Conservation (phyloP, 192 early-diverging fungal genomes). For the Coemansia sp. region DNA sequence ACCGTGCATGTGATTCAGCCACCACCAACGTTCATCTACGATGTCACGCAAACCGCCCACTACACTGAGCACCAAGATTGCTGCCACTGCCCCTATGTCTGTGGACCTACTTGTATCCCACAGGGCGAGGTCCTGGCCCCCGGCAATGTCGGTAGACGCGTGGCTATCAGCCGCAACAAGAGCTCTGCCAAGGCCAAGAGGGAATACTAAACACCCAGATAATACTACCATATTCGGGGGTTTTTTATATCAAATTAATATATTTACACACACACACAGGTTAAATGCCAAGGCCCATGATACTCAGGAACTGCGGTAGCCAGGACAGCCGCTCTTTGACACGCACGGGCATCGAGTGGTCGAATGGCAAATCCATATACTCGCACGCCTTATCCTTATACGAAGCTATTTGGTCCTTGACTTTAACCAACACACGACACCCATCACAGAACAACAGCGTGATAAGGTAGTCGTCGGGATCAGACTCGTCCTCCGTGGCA, state of each 20-base stretch:
- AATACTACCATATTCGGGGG: no score
- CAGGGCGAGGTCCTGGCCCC: constrained; percentile 54
- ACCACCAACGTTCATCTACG: constrained; percentile 52
- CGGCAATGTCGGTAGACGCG: constrained; percentile 28
- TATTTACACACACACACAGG: not conserved
- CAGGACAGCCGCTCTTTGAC: constrained; percentile 39
- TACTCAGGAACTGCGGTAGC: constrained; percentile 36
- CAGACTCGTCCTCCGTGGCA: constrained; percentile 13
- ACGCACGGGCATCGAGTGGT: constrained; percentile 32
- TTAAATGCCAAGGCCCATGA: constrained; percentile 31
- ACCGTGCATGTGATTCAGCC: constrained; percentile 54
- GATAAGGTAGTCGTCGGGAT: constrained; percentile 25
- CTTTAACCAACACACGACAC: constrained; percentile 42
- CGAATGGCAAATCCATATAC: constrained; percentile 32
- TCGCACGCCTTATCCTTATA: constrained; percentile 21
- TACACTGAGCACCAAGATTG: constrained; percentile 56
- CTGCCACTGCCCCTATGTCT: constrained; percentile 47
- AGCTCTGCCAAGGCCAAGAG: constrained; percentile 7
- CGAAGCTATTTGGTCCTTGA: constrained; percentile 22
- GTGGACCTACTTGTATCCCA: constrained; percentile 49
- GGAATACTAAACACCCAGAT: not conserved
- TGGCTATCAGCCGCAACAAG: constrained; percentile 28
- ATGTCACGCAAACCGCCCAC: constrained; percentile 48
- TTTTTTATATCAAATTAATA: not conserved
- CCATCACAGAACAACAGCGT: constrained; percentile 51